Percentiles rank a stretch among this genome's conserved stretches.
These are phyloP conservation scores for Sinapis alba DNA, from an alignment of 441 rosid species.

Conservation along the genomic window DNA sequence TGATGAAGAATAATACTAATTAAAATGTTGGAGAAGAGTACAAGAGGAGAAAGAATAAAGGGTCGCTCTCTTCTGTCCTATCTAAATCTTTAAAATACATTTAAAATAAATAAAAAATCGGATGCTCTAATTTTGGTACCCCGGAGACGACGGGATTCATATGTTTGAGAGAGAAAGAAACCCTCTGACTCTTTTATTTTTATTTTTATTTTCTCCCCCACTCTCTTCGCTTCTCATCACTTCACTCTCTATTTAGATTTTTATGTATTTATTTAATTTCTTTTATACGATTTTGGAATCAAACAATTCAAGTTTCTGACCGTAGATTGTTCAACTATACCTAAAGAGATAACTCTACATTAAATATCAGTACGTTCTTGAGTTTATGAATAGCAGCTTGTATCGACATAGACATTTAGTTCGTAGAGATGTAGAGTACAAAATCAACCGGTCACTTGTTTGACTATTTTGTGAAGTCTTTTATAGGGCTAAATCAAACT, in stretches of 20 bases:
- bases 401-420: constrained; percentile 18
- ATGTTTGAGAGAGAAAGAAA: constrained; percentile 42
- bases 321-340: constrained; percentile 32
- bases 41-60: constrained; percentile 35
- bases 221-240: constrained; percentile 46
- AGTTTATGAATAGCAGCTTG: constrained; percentile 31
- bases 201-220: constrained; percentile 45
- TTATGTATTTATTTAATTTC: neutral
- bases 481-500: neutral
- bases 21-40: constrained; percentile 16
- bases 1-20: constrained; percentile 6
- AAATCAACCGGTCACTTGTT: constrained; percentile 20
- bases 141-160: constrained; percentile 67
- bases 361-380: constrained; percentile 29
- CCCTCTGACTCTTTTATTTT: constrained; percentile 33
- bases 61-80: constrained; percentile 46
- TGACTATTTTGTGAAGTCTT: constrained; percentile 8
- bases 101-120: neutral
- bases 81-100: constrained; percentile 5
- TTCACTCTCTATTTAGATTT: constrained; percentile 22
- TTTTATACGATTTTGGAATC: constrained; percentile 35
- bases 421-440: constrained; percentile 4
- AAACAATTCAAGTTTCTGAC: constrained; percentile 35
- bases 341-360: constrained; percentile 24
- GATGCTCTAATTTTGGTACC: constrained; percentile 45